A percentile compares a stretch with the other conserved stretches of the same genome.
phyloP scores from a whole-genome alignment of 768 basidiomycete species.

The Termitomyces sp. region DNA sequence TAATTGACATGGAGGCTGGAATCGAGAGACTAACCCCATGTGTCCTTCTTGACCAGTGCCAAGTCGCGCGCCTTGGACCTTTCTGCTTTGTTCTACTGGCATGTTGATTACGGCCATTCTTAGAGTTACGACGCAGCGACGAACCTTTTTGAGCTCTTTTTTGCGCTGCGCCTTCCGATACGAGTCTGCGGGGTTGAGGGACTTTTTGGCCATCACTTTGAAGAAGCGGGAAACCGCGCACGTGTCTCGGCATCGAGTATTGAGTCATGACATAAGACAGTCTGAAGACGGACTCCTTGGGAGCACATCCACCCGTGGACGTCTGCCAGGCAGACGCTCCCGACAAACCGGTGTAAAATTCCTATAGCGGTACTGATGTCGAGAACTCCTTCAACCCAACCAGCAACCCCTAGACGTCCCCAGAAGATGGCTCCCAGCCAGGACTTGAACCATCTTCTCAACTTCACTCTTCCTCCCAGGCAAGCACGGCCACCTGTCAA shows the following conservation, averaged over 20 bases:
- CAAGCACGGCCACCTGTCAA: conserved; percentile 53
- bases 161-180: conserved; percentile 91
- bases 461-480: conserved; percentile 89
- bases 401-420: conserved; percentile 48
- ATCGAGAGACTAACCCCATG: conserved; percentile 47
- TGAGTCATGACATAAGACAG: conserved; percentile 31
- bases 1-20: not conserved
- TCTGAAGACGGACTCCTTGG: conserved; percentile 2
- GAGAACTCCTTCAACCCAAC: conserved; percentile 25
- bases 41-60: conserved; percentile 92
- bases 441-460: conserved; percentile 80
- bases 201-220: conserved; percentile 75
- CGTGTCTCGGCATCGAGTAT: conserved; percentile 21
- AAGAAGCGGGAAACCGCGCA: conserved; percentile 20
- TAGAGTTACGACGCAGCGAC: conserved; percentile 13
- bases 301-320: conserved; percentile 24
- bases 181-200: conserved; percentile 90
- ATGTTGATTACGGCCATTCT: conserved; percentile 15
- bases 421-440: conserved; percentile 66
- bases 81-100: conserved; percentile 86
- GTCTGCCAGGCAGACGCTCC: conserved; percentile 22
- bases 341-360: not conserved
- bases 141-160: conserved; percentile 93
- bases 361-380: conserved; percentile 25
- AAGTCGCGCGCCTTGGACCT: conserved; percentile 81